These are phyloP conservation scores for Penicillium sp. DNA, from an alignment of 2,329 filamentous ascomycete genomes.

Conservation along the genomic window DNA sequence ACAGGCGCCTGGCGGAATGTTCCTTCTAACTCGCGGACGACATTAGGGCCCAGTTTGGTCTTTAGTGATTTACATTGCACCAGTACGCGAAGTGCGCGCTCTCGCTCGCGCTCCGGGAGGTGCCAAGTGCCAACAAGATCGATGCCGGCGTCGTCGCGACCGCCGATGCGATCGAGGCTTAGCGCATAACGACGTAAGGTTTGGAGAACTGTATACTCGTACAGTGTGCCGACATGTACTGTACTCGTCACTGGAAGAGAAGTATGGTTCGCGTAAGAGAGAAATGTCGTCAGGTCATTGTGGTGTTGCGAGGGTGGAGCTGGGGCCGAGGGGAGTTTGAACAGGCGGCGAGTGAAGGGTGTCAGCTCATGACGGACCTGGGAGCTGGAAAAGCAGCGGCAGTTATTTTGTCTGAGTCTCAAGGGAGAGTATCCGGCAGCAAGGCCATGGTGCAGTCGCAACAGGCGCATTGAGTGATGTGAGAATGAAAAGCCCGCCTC, in stretches of 20 bases:
- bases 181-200: constrained; percentile 36
- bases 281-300: constrained; percentile 34
- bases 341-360: constrained; percentile 30
- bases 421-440: constrained; percentile 4
- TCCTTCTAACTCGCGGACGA: constrained; percentile 49
- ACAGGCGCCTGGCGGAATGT: constrained; percentile 64
- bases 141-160: constrained; percentile 40
- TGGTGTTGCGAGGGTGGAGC: constrained; percentile 30
- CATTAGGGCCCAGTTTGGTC: constrained; percentile 36
- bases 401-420: not conserved
- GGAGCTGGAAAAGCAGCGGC: constrained; percentile 13
- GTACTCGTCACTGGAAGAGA: constrained; percentile 32
- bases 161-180: constrained; percentile 37
- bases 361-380: constrained; percentile 11
- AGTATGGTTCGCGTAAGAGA: constrained; percentile 34
- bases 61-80: constrained; percentile 42
- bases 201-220: constrained; percentile 40
- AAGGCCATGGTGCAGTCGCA: constrained; percentile 13
- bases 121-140: constrained; percentile 42
- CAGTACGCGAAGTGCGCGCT: constrained; percentile 33
- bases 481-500: constrained; percentile 5
- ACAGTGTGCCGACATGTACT: constrained; percentile 39
- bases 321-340: constrained; percentile 31
- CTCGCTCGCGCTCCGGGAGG: constrained; percentile 27
- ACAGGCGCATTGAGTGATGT: constrained; percentile 17